A percentile compares a stretch with the other conserved stretches of the same genome.
Conservation (phyloP, 2,329 filamentous ascomycete species). For the Microsporum ferrugineum region DNA sequence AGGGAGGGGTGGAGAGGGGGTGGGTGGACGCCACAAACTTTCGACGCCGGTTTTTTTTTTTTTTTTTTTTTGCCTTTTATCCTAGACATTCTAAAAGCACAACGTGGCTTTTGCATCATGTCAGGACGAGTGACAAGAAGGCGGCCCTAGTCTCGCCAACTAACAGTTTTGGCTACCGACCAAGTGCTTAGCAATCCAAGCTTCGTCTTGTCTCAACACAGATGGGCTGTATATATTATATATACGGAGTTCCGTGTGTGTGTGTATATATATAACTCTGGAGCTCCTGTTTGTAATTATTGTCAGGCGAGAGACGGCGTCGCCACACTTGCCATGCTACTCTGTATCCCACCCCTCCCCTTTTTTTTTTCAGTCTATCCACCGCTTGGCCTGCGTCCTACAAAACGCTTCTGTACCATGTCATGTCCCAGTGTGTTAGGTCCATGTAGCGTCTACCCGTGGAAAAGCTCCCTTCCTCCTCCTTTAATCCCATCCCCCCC, state of each 20-base stretch:
- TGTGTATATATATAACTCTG: no score
- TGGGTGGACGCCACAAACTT: background rate
- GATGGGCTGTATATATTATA: no score
- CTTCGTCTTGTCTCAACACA: background rate
- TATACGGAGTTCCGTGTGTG: no score
- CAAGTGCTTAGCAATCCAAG: background rate
- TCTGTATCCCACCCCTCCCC: background rate
- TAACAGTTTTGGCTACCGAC: background rate
- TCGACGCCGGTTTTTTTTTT: background rate
- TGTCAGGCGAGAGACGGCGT: background rate
- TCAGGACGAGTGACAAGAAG: background rate
- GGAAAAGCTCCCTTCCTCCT: background rate
- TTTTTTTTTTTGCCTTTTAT: background rate
- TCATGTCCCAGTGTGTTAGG: background rate
- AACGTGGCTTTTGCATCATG: conserved; percentile 3
- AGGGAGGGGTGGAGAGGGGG: background rate
- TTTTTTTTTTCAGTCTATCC: background rate
- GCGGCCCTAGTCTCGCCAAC: background rate
- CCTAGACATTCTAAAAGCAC: background rate
- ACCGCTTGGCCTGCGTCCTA: background rate
- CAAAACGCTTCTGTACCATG: background rate
- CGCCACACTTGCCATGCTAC: background rate
- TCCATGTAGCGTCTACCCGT: background rate
- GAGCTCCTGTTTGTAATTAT: background rate
- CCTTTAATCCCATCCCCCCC: background rate